Evolutionary conservation across 108 stramenopile species (phyloP), one percentile per base, ranked within the genome.

Genomic region (Cyclotella distinguenda): DNA sequence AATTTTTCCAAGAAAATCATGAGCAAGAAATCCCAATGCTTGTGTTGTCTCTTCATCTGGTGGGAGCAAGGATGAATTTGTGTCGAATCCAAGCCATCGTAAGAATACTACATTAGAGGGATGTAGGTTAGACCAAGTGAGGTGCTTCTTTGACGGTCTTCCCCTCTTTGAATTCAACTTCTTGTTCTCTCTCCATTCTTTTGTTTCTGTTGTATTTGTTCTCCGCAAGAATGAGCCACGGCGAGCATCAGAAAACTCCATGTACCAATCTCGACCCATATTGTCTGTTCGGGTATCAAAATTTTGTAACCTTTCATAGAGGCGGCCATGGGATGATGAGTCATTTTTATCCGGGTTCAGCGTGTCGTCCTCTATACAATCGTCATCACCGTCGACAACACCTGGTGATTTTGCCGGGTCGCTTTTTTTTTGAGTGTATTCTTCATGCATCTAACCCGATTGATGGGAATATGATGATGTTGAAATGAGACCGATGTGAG

Each of bases 61-160:
- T 32, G 88, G 88, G 2, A 79, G 71, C 12, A 89, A 46, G 12
- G 80, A 57, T 18, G 82, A 80, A 19, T 33, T 53, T 42, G 79
- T 85, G 22, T 86, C 82, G 63, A 89, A 88, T 6, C 91, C 88
- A 30, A 93, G 19, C 91, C 91, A 93, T 68, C 89, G 88, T 64
- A 89, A 77, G 59, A 93, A 93, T 8, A 79, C 70, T 0, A 89
- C 85, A 25, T 66, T 66, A 13, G 48, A 52, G 8, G 78, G 81
- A 47, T 74, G 42, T 61, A 88, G 68, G 52, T 69, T 65, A 19
- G 80, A 42, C 90, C 90, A 91, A 2, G 65, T 55, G 13, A 61
- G 73, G 10, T 56, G 25, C 6, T 31, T 40, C 10, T 6, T 26
- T 0, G 56, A 4, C 21, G 49, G 60, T n/a, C 80, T 49, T 7